A percentile compares a stretch with the other conserved stretches of the same genome.
phyloP scores from a whole-genome alignment of 805 yeast species.

The Priceomyces fermenticarens region DNA sequence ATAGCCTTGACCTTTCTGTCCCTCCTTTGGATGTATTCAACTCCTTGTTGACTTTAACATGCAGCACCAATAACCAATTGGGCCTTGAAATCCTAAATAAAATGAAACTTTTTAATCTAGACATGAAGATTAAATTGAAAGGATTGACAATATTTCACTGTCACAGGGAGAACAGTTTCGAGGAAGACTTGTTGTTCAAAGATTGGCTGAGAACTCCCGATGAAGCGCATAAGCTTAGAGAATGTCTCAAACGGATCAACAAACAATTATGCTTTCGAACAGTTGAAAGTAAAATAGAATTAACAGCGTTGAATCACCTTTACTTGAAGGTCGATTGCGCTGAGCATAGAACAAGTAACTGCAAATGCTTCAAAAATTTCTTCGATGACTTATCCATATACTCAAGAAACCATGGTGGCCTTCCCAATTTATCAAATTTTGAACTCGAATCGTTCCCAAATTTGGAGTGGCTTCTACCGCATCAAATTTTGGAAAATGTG shows the following conservation, averaged over 20 bases:
- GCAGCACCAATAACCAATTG: slow-evolving; percentile 28
- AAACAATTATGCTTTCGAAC: slow-evolving; percentile 18
- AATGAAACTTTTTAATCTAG: slow-evolving; percentile 16
- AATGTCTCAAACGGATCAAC: slow-evolving; percentile 13
- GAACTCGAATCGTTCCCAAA: slow-evolving; percentile 31
- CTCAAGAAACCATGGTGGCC: slow-evolving; percentile 19
- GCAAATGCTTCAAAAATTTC: slow-evolving; percentile 26
- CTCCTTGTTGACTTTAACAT: slow-evolving; percentile 25
- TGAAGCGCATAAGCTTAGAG: slow-evolving; percentile 5
- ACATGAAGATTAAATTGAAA: slow-evolving; percentile 20
- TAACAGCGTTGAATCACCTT: slow-evolving; percentile 18
- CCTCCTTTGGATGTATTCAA: slow-evolving; percentile 20
- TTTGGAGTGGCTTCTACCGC: slow-evolving; percentile 34
- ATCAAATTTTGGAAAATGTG: slow-evolving; percentile 26
- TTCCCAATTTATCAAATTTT: slow-evolving; percentile 28
- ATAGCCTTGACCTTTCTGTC: slow-evolving; percentile 16
- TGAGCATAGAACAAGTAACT: slow-evolving; percentile 19
- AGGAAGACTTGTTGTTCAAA: slow-evolving; percentile 8
- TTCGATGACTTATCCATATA: slow-evolving; percentile 22
- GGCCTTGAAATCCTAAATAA: slow-evolving; percentile 26
- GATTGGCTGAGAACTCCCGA: slow-evolving; percentile 1
- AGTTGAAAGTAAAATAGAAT: slow-evolving; percentile 22
- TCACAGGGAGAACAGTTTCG: slow-evolving; percentile 20
- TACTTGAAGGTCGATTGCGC: slow-evolving; percentile 30
- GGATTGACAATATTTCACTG: slow-evolving; percentile 32